Evolutionary conservation across 108 stramenopile genomes (phyloP).

Genomic region (Conticribra guillardii): DNA sequence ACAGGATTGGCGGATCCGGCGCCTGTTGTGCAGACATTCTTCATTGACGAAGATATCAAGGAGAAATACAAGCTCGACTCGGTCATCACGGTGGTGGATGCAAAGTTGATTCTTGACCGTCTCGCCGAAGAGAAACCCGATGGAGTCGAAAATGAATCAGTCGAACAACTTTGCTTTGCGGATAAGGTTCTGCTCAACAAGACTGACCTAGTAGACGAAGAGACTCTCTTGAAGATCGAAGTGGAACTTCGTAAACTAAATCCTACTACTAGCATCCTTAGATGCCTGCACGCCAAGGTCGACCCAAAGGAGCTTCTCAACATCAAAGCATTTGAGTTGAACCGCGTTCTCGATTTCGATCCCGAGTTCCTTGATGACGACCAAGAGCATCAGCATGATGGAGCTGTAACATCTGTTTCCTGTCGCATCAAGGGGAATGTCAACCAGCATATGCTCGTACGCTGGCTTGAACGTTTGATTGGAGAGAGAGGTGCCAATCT

Average conservation of each 20-base stretch:
- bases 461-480: constrained; percentile 79
- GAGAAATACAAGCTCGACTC: constrained; percentile 85
- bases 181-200: constrained; percentile 90
- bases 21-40: constrained; percentile 96
- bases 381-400: constrained; percentile 79
- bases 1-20: constrained; percentile 97
- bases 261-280: constrained; percentile 58
- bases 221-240: constrained; percentile 56
- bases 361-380: constrained; percentile 80
- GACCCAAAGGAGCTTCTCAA: constrained; percentile 77
- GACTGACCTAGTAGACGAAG: constrained; percentile 65
- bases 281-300: constrained; percentile 48
- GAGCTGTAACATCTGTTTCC: constrained; percentile 67
- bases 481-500: constrained; percentile 85
- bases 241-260: constrained; percentile 54
- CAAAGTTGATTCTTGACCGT: constrained; percentile 82
- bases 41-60: constrained; percentile 85
- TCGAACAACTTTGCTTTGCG: constrained; percentile 94
- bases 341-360: constrained; percentile 86
- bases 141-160: constrained; percentile 93
- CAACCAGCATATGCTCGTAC: constrained; percentile 58
- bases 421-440: constrained; percentile 70
- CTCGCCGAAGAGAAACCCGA: constrained; percentile 87
- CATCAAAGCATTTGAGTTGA: constrained; percentile 78
- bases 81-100: constrained; percentile 95